phyloP scores from a whole-genome alignment of 2,329 filamentous ascomycete species.

The Beauveria asiatica region DNA sequence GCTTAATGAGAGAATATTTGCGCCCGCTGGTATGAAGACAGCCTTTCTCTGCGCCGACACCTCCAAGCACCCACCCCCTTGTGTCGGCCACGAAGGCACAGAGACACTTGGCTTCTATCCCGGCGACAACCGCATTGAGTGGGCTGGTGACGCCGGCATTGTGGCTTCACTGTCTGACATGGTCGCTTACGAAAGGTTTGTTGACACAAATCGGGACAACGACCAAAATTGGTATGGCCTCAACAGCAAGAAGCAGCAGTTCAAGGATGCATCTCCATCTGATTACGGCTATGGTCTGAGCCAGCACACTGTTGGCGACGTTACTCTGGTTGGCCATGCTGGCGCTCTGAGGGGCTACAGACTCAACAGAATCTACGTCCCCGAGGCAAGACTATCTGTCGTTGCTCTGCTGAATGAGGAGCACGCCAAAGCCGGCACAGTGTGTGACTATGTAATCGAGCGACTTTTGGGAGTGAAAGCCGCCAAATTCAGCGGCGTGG shows the following conservation, averaged over 20 bases:
- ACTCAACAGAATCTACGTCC: slow-evolving; percentile 26
- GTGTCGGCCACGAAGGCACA: slow-evolving; percentile 34
- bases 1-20: slow-evolving; percentile 29
- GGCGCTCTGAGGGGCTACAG: slow-evolving; percentile 34
- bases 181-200: slow-evolving; percentile 34
- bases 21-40: slow-evolving; percentile 32
- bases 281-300: slow-evolving; percentile 29
- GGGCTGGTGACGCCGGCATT: slow-evolving; percentile 37
- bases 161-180: slow-evolving; percentile 36
- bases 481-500: slow-evolving; percentile 7
- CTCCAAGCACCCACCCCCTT: slow-evolving; percentile 28
- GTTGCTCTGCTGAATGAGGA: slow-evolving; percentile 34
- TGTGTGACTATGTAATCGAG: slow-evolving; percentile 24
- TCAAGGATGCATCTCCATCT: slow-evolving; percentile 26
- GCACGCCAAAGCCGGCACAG: slow-evolving; percentile 17
- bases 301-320: slow-evolving; percentile 19
- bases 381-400: slow-evolving; percentile 27
- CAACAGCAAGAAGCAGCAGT: slow-evolving; percentile 14
- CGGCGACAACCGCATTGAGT: slow-evolving; percentile 33
- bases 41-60: slow-evolving; percentile 30
- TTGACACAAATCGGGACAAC: slow-evolving; percentile 25
- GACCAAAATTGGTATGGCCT: slow-evolving; percentile 24
- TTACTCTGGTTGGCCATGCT: slow-evolving; percentile 27
- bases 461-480: slow-evolving; percentile 20
- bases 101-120: slow-evolving; percentile 27